Conservation (phyloP, 495 filamentous ascomycete species). For the Aspergillus asperescens region DNA sequence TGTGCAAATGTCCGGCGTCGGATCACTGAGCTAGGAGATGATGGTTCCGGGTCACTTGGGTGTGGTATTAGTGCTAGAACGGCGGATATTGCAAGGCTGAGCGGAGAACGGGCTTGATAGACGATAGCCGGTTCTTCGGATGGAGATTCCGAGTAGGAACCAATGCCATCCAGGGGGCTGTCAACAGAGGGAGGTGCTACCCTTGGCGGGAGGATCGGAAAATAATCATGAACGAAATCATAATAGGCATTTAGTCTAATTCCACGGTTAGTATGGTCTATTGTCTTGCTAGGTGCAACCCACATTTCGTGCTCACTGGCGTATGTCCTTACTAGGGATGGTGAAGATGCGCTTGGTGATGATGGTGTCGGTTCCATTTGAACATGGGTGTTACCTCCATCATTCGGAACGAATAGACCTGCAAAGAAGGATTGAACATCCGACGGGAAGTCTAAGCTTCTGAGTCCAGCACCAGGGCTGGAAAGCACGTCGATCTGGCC, state of each 20-base stretch:
- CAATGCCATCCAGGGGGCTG: slow-evolving; percentile 38
- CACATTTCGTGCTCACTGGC: slow-evolving; percentile 42
- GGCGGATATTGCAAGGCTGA: slow-evolving; percentile 53
- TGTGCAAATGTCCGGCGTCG: slow-evolving; percentile 51
- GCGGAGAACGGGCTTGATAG: slow-evolving; percentile 47
- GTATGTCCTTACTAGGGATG: slow-evolving; percentile 36
- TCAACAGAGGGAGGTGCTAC: slow-evolving; percentile 38
- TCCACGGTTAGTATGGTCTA: slow-evolving; percentile 17
- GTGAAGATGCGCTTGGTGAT: slow-evolving; percentile 22
- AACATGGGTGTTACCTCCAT: slow-evolving; percentile 22
- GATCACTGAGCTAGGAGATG: slow-evolving; percentile 38
- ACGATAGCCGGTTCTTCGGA: slow-evolving; percentile 35
- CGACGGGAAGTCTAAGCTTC: slow-evolving; percentile 36
- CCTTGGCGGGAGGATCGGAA: slow-evolving; percentile 54
- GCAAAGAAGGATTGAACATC: slow-evolving; percentile 38
- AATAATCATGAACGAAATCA: slow-evolving; percentile 54
- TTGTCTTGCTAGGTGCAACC: slow-evolving; percentile 8
- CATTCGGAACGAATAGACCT: slow-evolving; percentile 28
- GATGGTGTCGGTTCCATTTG: slow-evolving; percentile 34
- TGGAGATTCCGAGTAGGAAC: slow-evolving; percentile 40
- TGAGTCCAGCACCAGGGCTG: slow-evolving; percentile 39
- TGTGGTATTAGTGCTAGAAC: slow-evolving; percentile 52
- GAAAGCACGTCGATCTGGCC: slow-evolving; percentile 42
- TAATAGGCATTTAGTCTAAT: slow-evolving; percentile 55
- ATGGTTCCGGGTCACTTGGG: slow-evolving; percentile 44